These are phyloP conservation scores for Leccinum angustisporum DNA, from an alignment of 1,284 basidiomycete genomes.

Conservation along the genomic window DNA sequence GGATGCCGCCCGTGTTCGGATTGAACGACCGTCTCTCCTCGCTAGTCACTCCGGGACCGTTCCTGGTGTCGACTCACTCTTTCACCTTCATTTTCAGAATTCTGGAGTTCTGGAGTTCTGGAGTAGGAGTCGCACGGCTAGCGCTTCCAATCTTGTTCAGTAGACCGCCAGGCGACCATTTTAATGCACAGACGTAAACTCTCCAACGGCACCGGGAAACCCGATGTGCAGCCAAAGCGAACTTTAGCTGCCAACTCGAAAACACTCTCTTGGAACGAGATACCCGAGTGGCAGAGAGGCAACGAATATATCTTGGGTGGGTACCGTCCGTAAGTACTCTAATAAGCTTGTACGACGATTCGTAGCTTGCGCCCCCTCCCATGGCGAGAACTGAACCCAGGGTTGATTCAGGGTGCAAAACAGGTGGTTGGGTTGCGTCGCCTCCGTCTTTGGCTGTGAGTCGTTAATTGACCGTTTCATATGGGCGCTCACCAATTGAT, in stretches of 20 bases:
- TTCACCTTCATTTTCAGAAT: conserved; percentile 10
- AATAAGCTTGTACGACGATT: not conserved
- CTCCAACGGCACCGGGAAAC: not conserved
- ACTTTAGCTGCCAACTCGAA: conserved; percentile 5
- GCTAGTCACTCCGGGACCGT: not conserved
- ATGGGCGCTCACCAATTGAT: conserved; percentile 12
- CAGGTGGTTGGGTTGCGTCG: conserved; percentile 63
- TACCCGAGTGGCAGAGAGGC: conserved; percentile 70
- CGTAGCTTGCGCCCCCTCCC: conserved; percentile 11
- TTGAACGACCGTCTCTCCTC: not conserved
- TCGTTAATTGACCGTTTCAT: conserved; percentile 22
- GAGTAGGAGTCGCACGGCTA: not conserved
- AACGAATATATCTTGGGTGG: conserved; percentile 75
- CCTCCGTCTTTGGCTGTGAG: conserved; percentile 75
- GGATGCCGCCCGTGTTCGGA: not conserved
- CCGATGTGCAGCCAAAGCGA: conserved; percentile 3
- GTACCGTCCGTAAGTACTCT: conserved; percentile 59
- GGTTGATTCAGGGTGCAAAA: conserved; percentile 52
- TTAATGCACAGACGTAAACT: conserved; percentile 23
- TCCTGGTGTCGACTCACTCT: not conserved
- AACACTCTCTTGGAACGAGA: conserved; percentile 61
- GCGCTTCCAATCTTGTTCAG: not conserved
- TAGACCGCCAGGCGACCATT: conserved; percentile 12
- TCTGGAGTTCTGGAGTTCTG: conserved; percentile 4
- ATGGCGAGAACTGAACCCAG: conserved; percentile 5